Evolutionary conservation across 495 filamentous ascomycete species (phyloP).

Genomic region (Hypoxylon cercidicola): DNA sequence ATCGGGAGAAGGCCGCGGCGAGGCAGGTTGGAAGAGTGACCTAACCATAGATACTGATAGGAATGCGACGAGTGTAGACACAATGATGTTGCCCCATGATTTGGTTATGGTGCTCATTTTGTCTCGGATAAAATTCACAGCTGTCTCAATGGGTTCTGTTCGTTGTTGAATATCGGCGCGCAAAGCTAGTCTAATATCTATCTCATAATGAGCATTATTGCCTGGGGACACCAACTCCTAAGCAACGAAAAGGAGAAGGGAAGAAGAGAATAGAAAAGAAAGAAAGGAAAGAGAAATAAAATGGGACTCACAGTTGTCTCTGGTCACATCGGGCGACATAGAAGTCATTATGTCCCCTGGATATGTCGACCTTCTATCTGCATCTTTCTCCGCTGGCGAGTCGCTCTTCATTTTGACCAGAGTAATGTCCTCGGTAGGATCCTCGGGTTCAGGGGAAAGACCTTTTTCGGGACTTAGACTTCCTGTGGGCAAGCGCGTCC

Average conservation of each 20-base stretch:
- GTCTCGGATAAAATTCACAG: slow-evolving; percentile 69
- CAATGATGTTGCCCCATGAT: slow-evolving; percentile 72
- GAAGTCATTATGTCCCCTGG: slow-evolving; percentile 45
- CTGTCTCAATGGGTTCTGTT: slow-evolving; percentile 82
- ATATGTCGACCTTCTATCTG: slow-evolving; percentile 12
- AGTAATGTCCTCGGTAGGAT: slow-evolving; percentile 44
- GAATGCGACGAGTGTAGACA: slow-evolving; percentile 63
- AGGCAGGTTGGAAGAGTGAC: slow-evolving; percentile 72
- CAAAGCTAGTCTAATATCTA: slow-evolving; percentile 88
- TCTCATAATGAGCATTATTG: slow-evolving; percentile 35
- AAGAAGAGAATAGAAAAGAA: neutral
- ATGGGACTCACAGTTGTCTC: slow-evolving; percentile 52
- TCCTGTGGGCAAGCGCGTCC: slow-evolving; percentile 62
- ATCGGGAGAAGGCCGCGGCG: slow-evolving; percentile 78
- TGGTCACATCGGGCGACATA: slow-evolving; percentile 22
- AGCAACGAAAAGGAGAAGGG: neutral
- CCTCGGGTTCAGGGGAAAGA: slow-evolving; percentile 57
- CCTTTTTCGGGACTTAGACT: slow-evolving; percentile 63
- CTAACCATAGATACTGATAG: slow-evolving; percentile 69
- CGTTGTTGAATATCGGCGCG: slow-evolving; percentile 88
- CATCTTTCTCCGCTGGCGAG: slow-evolving; percentile 13
- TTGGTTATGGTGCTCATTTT: slow-evolving; percentile 66
- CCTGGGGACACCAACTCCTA: neutral
- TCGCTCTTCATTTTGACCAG: slow-evolving; percentile 48
- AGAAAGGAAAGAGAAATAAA: neutral